Conservation (phyloP, 495 filamentous ascomycete species). For the Penicillium paradoxum region DNA sequence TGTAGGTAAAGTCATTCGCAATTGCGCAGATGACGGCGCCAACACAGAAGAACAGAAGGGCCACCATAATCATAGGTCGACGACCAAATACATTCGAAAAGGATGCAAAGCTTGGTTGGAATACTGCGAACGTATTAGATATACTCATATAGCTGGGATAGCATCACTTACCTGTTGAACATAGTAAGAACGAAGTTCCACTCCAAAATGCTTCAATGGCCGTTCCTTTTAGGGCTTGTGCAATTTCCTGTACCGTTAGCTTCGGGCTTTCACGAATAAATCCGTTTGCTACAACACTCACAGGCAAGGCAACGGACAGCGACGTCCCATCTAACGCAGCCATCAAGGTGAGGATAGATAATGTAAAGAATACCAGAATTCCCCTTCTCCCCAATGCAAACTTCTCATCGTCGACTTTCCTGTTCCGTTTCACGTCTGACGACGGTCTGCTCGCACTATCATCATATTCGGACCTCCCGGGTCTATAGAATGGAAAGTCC, state of each 20-base stretch:
- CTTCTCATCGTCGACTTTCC: conserved; percentile 5
- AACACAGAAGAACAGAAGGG: conserved; percentile 50
- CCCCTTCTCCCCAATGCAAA: conserved; percentile 26
- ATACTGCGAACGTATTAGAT: conserved; percentile 16
- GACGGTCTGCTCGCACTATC: conserved; percentile 7
- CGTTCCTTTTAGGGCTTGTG: conserved; percentile 42
- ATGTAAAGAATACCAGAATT: conserved; percentile 36
- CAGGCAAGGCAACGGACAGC: conserved; percentile 66
- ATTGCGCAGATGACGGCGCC: conserved; percentile 55
- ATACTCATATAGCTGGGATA: neutral
- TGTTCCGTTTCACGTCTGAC: neutral
- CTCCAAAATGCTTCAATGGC: conserved; percentile 58
- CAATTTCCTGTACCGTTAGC: conserved; percentile 24
- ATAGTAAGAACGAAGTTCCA: conserved; percentile 50
- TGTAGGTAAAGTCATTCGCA: conserved; percentile 54
- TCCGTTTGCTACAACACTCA: conserved; percentile 21
- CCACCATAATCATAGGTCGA: conserved; percentile 41
- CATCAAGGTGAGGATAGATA: conserved; percentile 59
- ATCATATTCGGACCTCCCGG: conserved; percentile 2
- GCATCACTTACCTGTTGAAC: conserved; percentile 31
- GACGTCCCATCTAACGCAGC: conserved; percentile 72
- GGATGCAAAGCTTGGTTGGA: conserved; percentile 39
- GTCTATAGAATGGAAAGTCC: conserved; percentile 8
- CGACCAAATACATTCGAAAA: conserved; percentile 42
- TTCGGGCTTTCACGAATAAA: neutral